These are phyloP conservation scores for Pyricularia sp. DNA, from an alignment of 2,329 filamentous ascomycete species.

Conservation along the genomic window DNA sequence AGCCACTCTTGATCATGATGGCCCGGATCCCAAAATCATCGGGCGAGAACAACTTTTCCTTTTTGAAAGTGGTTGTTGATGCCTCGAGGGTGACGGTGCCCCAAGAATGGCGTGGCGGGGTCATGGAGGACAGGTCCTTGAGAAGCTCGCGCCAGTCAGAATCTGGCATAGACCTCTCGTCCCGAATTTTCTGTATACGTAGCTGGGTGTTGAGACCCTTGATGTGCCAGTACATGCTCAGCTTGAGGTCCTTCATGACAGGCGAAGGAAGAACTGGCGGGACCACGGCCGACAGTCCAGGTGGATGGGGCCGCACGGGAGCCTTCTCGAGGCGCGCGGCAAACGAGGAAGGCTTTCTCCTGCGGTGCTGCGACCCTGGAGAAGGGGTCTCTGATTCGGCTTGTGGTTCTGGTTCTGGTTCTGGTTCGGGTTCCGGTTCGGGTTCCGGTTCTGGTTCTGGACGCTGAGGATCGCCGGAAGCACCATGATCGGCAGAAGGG, in stretches of 20 bases:
- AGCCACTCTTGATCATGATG: not conserved
- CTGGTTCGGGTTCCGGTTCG: no score
- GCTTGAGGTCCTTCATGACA: conserved; percentile 10
- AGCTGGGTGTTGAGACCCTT: conserved; percentile 21
- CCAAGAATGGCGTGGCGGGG: conserved; percentile 8
- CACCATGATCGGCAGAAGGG: not conserved
- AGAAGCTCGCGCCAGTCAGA: conserved; percentile 28
- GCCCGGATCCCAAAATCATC: conserved; percentile 5
- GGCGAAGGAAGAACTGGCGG: conserved; percentile 11
- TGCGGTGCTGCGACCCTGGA: no score
- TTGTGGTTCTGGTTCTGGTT: no score
- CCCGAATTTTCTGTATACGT: conserved; percentile 21
- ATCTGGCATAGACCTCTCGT: conserved; percentile 14
- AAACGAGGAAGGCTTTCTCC: not conserved
- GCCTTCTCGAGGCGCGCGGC: not conserved
- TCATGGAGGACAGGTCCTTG: conserved; percentile 22
- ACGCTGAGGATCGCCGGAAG: not conserved
- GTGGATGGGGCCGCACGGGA: not conserved
- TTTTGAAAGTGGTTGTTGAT: not conserved
- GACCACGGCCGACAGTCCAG: conserved; percentile 13
- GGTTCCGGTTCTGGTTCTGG: no score
- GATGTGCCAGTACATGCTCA: conserved; percentile 11
- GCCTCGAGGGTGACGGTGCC: conserved; percentile 1
- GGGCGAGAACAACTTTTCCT: conserved; percentile 5
- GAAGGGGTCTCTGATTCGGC: not conserved